Evolutionary conservation across 2,329 filamentous ascomycete species (phyloP), one percentile per base, ranked within the genome.

Genomic region (Hysterium pulicare): DNA sequence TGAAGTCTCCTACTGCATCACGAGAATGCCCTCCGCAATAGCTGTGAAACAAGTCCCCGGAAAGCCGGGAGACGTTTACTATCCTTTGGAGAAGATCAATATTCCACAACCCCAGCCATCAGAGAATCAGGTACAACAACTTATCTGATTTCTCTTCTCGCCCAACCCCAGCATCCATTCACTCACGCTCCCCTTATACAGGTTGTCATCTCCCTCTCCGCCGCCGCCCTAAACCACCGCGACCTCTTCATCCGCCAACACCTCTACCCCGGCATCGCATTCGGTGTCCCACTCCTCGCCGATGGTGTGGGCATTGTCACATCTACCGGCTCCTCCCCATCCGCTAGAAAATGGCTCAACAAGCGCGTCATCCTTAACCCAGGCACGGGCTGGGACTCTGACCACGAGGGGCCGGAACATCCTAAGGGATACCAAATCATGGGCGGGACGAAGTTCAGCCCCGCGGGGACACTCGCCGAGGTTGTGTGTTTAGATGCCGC

Each of bases 221-320:
- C 90, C 39, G 87, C 84, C 1, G 86, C 91, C 11, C 82, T 97
- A 38, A 97, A 97, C 73, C 93, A 97, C 72, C 86, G 90, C 57
- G 93, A 97, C 67, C 81, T 95, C 54, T 97, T 96, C 72, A 86
- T 95, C 68, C 87, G 91, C 41, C 90, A 93, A 67, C 85, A 90
- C 61, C 81, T 95, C 31, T 97, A 97, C 73, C 91, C 91, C 0
- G 85, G 81, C 54, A 85, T 89, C 40, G 84, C 86, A 10, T 95
- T 95, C 66, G 77, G 79, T 46, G 75, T 83, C 5, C 88, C 91
- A 1, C 72, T 97, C 32, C 78, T 95, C 20, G 82, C 90, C 46
- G 91, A 97, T 63, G 91, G 88, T 50, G 83, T 79, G 54, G 91
- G 90, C 41, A 72, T 78, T 44, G 87, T 97, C 3, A 76, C 83